Evolutionary conservation across 805 yeast genomes (phyloP), one percentile per base, ranked within the genome.

Genomic region (Yarrowia yakushimensis): DNA sequence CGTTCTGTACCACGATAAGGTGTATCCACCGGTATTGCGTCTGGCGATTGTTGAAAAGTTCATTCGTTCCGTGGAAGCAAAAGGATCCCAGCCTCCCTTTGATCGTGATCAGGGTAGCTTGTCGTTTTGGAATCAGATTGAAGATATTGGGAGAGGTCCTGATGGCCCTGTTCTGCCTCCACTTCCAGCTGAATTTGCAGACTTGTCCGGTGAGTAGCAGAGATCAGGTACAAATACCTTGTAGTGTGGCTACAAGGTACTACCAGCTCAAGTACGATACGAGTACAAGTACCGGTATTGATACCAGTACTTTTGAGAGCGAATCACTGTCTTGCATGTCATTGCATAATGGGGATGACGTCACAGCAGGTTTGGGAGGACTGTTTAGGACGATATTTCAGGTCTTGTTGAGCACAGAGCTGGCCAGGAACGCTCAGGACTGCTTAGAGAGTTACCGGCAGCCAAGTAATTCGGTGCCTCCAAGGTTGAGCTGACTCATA

Each of bases 101-200:
- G 39, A 48, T 18, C 37, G 55, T 2, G 23, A 20, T 0, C 39
- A 48, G 10, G 55, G 55, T 15, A 48, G 55, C 4, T 33, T 48
- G 20, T 48, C 55, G 17, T 48, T 48, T 12, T 48, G 55, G 55
- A 48, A 48, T 22, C 55, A 48, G 39, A 48, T 48, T 4, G 55
- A 48, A 23, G 55, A 48, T 20, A n/a, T 48, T n/a, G 39, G 20
- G 12, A 15, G 22, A 15, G 55, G 55, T 10, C 55, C 55, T 8
- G 28, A 48, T n/a, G 55, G 55, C 1, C 39, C 39, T 4, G 6
- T 48, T 15, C 7, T 48, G 8, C 55, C 55, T 4, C 39, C 37
- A 2, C 28, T 48, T 31, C 55, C 55, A 1, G 55, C 20, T 2
- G 39, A 48, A 10, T 48, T 48, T 31, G 39, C 17, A 0, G 50